Evolutionary conservation across 2,329 filamentous ascomycete species (phyloP).

Genomic region (Scleromitrula shiraiana): DNA sequence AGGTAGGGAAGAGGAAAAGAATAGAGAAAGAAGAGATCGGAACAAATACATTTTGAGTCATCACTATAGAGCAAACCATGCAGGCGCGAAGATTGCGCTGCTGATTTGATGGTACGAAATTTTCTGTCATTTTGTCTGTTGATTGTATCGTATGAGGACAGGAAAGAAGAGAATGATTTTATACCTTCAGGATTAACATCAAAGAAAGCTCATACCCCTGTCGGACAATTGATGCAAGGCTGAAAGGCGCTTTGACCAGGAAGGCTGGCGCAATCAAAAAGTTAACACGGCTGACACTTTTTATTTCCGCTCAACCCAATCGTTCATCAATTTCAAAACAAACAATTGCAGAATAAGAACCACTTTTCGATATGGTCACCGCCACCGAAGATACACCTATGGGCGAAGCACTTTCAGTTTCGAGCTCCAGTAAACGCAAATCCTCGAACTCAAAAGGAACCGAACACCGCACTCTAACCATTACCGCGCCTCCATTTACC

Average conservation of each 20-base stretch:
- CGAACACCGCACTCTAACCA: conserved; percentile 43
- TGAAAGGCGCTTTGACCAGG: conserved; percentile 5
- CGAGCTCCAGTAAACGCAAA: conserved; percentile 8
- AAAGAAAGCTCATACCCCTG: background rate
- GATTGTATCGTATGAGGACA: background rate
- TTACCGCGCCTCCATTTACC: conserved; percentile 44
- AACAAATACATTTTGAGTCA: conserved; percentile 58
- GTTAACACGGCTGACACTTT: background rate
- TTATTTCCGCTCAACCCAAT: background rate
- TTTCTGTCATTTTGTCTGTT: conserved; percentile 35
- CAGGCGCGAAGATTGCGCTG: conserved; percentile 87
- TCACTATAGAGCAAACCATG: conserved; percentile 97
- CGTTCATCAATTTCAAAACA: background rate
- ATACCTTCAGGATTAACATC: no score
- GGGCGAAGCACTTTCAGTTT: background rate
- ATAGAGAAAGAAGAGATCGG: background rate
- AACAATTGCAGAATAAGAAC: background rate
- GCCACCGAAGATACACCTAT: background rate
- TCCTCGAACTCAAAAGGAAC: conserved; percentile 24
- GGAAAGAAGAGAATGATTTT: background rate
- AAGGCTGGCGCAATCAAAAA: background rate
- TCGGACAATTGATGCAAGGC: background rate
- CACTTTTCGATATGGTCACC: background rate
- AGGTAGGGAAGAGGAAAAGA: background rate
- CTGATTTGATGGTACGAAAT: conserved; percentile 66